phyloP scores from a whole-genome alignment of 2,329 filamentous ascomycete genomes.

The Aspergillus sp. region DNA sequence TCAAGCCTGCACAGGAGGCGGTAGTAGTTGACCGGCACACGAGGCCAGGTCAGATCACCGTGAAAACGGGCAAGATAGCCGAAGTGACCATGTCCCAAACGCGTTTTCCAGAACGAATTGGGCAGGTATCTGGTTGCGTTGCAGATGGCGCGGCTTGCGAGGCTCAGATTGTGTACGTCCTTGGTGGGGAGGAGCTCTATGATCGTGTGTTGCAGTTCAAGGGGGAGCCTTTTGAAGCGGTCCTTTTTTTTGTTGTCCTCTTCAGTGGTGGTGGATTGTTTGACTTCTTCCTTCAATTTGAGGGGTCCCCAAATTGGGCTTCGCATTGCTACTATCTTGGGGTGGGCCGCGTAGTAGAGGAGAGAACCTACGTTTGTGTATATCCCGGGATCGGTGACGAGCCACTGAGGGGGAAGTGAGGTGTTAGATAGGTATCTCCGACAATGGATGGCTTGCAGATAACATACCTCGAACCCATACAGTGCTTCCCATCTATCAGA shows the following conservation, averaged over 20 bases:
- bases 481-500: background rate
- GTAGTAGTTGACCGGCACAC: background rate
- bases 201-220: slow-evolving; percentile 2
- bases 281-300: too few species aligned
- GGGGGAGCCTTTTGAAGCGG: background rate
- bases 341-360: background rate
- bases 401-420: slow-evolving; percentile 1
- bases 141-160: background rate
- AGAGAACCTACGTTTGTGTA: background rate
- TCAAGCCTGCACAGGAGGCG: background rate
- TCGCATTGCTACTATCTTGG: background rate
- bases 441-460: background rate
- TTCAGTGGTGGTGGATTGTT: too few species aligned
- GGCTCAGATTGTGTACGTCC: background rate
- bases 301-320: background rate
- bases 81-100: background rate
- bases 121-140: background rate
- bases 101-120: slow-evolving; percentile 2
- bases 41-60: background rate
- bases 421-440: background rate
- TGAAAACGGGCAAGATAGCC: too few species aligned
- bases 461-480: slow-evolving; percentile 5
- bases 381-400: background rate
- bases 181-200: background rate
- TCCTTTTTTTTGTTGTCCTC: background rate